Evolutionary conservation across 805 yeast genomes (phyloP).

Genomic region (Helenozyma rhizophorensis): DNA sequence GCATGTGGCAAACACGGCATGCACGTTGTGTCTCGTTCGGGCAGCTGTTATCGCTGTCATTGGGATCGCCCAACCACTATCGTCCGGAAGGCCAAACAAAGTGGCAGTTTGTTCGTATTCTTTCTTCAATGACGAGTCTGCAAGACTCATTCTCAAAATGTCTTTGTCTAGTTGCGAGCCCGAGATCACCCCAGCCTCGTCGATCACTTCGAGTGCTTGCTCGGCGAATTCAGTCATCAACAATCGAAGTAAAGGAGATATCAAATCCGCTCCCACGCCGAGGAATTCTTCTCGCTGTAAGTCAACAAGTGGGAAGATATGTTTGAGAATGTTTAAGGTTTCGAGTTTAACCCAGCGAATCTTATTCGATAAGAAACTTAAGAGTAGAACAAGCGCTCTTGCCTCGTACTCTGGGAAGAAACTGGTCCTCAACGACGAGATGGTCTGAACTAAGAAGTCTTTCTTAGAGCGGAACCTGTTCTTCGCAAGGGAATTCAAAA

Average conservation of each 20-base stretch:
- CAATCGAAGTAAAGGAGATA: conserved; percentile 82
- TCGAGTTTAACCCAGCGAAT: conserved; percentile 76
- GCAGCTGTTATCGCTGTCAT: conserved; percentile 92
- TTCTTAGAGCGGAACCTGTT: conserved; percentile 82
- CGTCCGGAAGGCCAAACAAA: conserved; percentile 90
- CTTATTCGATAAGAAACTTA: conserved; percentile 77
- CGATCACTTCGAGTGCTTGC: conserved; percentile 84
- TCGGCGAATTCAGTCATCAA: conserved; percentile 82
- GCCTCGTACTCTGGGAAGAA: conserved; percentile 76
- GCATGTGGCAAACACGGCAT: conserved; percentile 91
- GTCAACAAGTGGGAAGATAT: conserved; percentile 73
- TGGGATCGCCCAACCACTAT: conserved; percentile 95
- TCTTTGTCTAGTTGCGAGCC: conserved; percentile 90
- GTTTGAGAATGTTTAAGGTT: conserved; percentile 69
- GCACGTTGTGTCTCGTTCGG: conserved; percentile 86
- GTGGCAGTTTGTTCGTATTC: conserved; percentile 86
- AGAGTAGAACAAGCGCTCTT: conserved; percentile 64
- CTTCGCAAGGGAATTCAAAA: conserved; percentile 72
- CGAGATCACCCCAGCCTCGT: conserved; percentile 77
- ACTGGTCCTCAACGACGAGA: conserved; percentile 58
- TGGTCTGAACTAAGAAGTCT: conserved; percentile 81
- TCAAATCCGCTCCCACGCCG: conserved; percentile 92
- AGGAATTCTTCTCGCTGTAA: conserved; percentile 71
- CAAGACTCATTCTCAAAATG: conserved; percentile 86
- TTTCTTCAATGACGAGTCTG: conserved; percentile 70